Evolutionary conservation across 106 monocot species (phyloP).

Genomic region (Phalaenopsis aphrodite): DNA sequence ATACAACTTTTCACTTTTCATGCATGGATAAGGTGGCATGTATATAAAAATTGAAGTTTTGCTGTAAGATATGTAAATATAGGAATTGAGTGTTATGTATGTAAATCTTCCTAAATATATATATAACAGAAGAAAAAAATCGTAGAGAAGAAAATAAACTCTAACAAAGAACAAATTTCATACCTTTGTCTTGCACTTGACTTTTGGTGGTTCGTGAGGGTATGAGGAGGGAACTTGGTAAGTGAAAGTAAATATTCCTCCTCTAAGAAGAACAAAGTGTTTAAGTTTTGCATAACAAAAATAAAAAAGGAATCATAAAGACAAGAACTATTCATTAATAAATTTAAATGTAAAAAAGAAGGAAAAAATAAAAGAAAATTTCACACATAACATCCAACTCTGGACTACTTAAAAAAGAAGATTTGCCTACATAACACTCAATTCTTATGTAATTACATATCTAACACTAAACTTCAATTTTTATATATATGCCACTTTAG

Average conservation of each 20-base stretch:
- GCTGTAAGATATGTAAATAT: too few species aligned
- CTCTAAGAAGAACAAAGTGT: conserved; percentile 21
- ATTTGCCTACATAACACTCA: background rate
- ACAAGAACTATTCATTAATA: too few species aligned
- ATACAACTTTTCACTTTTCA: too few species aligned
- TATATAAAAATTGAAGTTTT: too few species aligned
- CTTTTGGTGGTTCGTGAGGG: conserved; percentile 89
- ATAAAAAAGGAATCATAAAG: background rate
- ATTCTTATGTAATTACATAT: too few species aligned
- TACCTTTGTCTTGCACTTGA: conserved; percentile 98
- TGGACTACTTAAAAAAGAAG: too few species aligned
- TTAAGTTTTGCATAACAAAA: too few species aligned
- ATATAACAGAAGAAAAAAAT: background rate
- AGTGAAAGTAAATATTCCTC: conserved; percentile 69
- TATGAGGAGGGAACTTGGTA: conserved; percentile 79
- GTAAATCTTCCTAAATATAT: too few species aligned
- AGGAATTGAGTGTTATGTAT: too few species aligned
- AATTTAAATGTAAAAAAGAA: background rate
- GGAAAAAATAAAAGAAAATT: background rate
- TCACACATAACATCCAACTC: background rate
- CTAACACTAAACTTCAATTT: too few species aligned
- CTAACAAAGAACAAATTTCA: background rate
- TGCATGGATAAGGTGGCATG: too few species aligned
- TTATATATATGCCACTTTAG: too few species aligned
- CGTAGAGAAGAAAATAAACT: background rate